phyloP scores from a whole-genome alignment of 441 rosid genomes.

The Jatropha podagrica region DNA sequence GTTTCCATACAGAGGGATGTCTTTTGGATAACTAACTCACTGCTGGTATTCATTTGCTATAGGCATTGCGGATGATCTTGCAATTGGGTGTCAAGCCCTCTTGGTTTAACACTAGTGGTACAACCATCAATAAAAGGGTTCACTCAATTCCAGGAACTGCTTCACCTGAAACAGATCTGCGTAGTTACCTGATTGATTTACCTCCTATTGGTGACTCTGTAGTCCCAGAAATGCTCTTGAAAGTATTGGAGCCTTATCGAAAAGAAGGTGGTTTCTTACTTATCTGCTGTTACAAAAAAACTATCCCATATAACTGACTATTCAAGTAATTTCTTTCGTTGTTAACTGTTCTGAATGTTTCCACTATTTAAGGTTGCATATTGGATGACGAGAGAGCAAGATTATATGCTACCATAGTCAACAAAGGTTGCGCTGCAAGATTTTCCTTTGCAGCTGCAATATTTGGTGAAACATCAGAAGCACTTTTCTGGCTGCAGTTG shows the following conservation, averaged over 20 bases:
- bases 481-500: constrained; percentile 96
- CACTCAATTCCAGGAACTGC: constrained; percentile 77
- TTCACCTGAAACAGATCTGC: constrained; percentile 74
- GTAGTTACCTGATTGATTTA: constrained; percentile 80
- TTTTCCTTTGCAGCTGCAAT: constrained; percentile 96
- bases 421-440: constrained; percentile 80
- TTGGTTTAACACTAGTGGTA: constrained; percentile 92
- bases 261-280: constrained; percentile 59
- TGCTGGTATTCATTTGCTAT: constrained; percentile 30
- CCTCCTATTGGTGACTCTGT: constrained; percentile 87
- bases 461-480: constrained; percentile 91
- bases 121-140: constrained; percentile 68
- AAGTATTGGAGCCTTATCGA: constrained; percentile 89
- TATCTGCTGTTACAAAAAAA: constrained; percentile 8
- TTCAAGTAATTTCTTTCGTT: constrained; percentile 19
- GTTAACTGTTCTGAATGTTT: constrained; percentile 26
- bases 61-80: constrained; percentile 96
- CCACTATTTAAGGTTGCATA: constrained; percentile 63
- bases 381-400: constrained; percentile 92
- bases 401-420: constrained; percentile 78
- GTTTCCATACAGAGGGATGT: neutral
- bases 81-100: constrained; percentile 96
- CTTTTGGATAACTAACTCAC: neutral
- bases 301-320: constrained; percentile 15
- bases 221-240: constrained; percentile 95